phyloP scores from a whole-genome alignment of 1,139 yeast species.

The Spathaspora sp. region DNA sequence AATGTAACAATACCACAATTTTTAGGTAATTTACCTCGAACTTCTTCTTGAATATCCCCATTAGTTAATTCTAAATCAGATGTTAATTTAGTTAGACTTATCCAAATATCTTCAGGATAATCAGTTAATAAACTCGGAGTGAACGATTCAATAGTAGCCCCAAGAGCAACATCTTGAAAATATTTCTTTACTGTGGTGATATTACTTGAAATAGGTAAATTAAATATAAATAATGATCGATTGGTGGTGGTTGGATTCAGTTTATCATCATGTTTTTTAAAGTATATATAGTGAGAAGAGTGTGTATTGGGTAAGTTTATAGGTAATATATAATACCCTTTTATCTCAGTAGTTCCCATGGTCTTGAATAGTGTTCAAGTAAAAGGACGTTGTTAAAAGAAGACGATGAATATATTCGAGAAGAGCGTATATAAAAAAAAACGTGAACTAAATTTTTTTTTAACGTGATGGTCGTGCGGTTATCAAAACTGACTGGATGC shows the following conservation, averaged over 20 bases:
- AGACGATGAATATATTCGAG: background rate
- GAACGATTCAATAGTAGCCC: slow-evolving; percentile 56
- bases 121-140: slow-evolving; percentile 39
- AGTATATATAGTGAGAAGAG: slow-evolving; percentile 50
- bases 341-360: slow-evolving; percentile 34
- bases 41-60: slow-evolving; percentile 21
- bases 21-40: slow-evolving; percentile 55
- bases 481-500: background rate
- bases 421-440: background rate
- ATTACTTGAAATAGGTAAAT: slow-evolving; percentile 67
- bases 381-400: background rate
- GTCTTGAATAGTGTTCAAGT: background rate
- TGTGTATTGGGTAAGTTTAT: slow-evolving; percentile 34
- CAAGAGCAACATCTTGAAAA: slow-evolving; percentile 59
- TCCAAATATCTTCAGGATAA: slow-evolving; percentile 49
- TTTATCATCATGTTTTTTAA: slow-evolving; percentile 62
- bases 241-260: slow-evolving; percentile 23
- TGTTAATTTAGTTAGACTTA: slow-evolving; percentile 60
- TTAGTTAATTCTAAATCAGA: slow-evolving; percentile 51
- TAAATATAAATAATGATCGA: slow-evolving; percentile 68
- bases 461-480: background rate
- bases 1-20: slow-evolving; percentile 74
- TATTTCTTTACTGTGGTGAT: slow-evolving; percentile 53
- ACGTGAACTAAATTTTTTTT: background rate
- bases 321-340: slow-evolving; percentile 56